phyloP scores from a whole-genome alignment of 257 asterid species.

The Voacanga thouarsii region DNA sequence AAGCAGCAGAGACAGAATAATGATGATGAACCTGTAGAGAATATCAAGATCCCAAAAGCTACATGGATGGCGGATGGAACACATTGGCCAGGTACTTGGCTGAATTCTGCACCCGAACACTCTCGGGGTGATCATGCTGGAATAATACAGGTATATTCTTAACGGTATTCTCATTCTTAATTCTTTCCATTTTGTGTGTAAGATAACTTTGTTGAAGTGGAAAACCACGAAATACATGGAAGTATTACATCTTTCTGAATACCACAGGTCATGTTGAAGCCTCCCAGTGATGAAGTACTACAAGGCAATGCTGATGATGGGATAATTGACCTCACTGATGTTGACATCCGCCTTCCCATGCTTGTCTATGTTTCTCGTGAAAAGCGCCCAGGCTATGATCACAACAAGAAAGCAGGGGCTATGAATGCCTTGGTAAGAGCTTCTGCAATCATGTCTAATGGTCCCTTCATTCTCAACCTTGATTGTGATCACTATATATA shows the following conservation, averaged over 20 bases:
- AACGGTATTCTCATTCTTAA: slow-evolving; percentile 5
- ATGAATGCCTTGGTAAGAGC: slow-evolving; percentile 84
- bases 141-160: slow-evolving; percentile 56
- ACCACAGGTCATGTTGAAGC: slow-evolving; percentile 69
- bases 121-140: slow-evolving; percentile 80
- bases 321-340: slow-evolving; percentile 44
- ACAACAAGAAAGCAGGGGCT: slow-evolving; percentile 82
- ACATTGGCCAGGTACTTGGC: slow-evolving; percentile 89
- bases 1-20: slow-evolving; percentile 58
- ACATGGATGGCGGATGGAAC: slow-evolving; percentile 91
- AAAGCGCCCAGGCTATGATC: slow-evolving; percentile 79
- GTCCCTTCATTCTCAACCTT: slow-evolving; percentile 73
- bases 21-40: slow-evolving; percentile 54
- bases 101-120: slow-evolving; percentile 47
- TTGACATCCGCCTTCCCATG: slow-evolving; percentile 76
- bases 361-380: slow-evolving; percentile 80
- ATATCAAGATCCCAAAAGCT: slow-evolving; percentile 52
- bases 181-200: not conserved
- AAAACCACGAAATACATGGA: not conserved
- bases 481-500: slow-evolving; percentile 75
- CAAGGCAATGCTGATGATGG: slow-evolving; percentile 46
- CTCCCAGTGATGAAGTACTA: slow-evolving; percentile 77
- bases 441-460: slow-evolving; percentile 79
- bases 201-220: not conserved
- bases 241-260: slow-evolving; percentile 1